phyloP scores from a whole-genome alignment of 176 grass and related monocot species.

The Cocos nucifera region DNA sequence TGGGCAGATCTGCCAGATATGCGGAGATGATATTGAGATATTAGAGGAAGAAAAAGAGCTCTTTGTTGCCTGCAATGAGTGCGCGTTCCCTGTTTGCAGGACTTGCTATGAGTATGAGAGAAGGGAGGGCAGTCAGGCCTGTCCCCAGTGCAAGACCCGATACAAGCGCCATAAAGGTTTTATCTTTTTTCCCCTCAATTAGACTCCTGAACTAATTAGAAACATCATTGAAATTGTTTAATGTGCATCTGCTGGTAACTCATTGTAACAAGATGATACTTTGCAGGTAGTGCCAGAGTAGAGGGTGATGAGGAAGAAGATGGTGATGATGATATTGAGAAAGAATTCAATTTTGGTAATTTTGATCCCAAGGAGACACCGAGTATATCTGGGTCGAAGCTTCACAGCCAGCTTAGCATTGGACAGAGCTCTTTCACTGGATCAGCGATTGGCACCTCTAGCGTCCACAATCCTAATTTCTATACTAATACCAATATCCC shows the following conservation, averaged over 20 bases:
- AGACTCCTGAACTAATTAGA: neutral
- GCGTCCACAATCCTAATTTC: neutral
- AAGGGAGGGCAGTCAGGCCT: constrained; percentile 40
- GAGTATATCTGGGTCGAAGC: neutral
- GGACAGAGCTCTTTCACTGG: constrained; percentile 21
- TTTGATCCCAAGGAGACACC: constrained; percentile 11
- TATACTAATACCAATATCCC: constrained; percentile 10
- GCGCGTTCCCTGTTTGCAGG: constrained; percentile 38
- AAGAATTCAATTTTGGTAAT: constrained; percentile 35
- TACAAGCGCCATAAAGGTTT: constrained; percentile 48
- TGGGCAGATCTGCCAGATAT: constrained; percentile 32
- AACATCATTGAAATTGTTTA: neutral
- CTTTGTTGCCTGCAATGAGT: constrained; percentile 46
- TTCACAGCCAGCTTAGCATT: constrained; percentile 19
- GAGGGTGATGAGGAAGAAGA: constrained; percentile 49
- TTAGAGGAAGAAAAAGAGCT: constrained; percentile 19
- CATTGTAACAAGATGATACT: neutral
- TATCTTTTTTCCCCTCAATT: neutral
- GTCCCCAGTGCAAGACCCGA: constrained; percentile 43
- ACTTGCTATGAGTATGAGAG: constrained; percentile 44
- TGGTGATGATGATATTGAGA: constrained; percentile 33
- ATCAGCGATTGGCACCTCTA: neutral
- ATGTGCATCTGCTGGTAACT: neutral
- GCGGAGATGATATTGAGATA: constrained; percentile 31
- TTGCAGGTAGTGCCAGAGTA: constrained; percentile 38